Evolutionary conservation across 306 rosid genomes (phyloP), one percentile per base, ranked within the genome.

Genomic region (Urtica urens): DNA sequence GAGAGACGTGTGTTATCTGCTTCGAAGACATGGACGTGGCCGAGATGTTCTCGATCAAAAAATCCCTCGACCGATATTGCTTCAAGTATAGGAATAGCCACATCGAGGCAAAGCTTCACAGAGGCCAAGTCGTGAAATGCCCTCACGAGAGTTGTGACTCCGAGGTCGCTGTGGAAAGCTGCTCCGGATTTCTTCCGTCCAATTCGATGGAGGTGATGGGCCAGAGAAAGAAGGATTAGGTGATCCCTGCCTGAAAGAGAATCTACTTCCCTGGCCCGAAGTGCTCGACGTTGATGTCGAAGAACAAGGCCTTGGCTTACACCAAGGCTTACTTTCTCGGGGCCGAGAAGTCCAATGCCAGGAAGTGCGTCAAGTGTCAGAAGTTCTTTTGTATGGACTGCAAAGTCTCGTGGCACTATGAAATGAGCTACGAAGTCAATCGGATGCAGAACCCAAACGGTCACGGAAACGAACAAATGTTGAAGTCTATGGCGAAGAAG

Each of bases 351-450:
- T 51, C 56, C 23, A 72, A 70, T 46, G 64, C 65, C 47, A 59
- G 78, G 76, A 77, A 63, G 65, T 81, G 93, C 63, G 31, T 72
- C 57, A 81, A 79, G 61, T 86, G 96, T 46, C 72, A 58, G 14
- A 68, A 62, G 21, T 72, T 69, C 46, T 79, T 86, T 66, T 81
- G 96, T 56, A 51, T 81, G 38, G 37, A 57, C 27, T 86, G 96
- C 71, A 78, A 69, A 72, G 83, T 86, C 55, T 81, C 93, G 52
- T 81, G 96, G 93, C 96, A 86, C 57, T 61, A 51, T 38, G 68
- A 42, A 20, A 47, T 68, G 69, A 50, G 68, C 7, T 86, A 93
- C 44, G 1, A 2, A 21, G 38, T 11, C 5, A 78, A 72, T 65
- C 69, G 74, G 66, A 64, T 23, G 39, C 38, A 30, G 35, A 69